Evolutionary conservation across 2,329 filamentous ascomycete species (phyloP), one percentile per base, ranked within the genome.

Genomic region (Blastomyces parvus): DNA sequence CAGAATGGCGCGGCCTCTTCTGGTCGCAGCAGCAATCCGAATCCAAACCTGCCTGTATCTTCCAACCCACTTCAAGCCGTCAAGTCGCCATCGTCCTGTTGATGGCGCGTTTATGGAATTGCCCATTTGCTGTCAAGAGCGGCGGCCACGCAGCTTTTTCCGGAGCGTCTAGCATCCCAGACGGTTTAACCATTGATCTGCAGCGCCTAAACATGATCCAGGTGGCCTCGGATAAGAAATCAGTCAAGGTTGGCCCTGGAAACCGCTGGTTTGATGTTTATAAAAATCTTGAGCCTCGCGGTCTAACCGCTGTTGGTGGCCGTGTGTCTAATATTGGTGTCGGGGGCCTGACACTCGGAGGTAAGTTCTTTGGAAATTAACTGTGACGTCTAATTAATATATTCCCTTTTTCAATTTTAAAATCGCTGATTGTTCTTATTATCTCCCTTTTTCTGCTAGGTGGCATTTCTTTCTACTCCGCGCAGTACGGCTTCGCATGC

Each of bases 71-170:
- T 4, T 64, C 61, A 11, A 66, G 70, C 27, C 62, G 64, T 6
- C 70, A 77, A 8, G 71, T 76, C 13, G 71, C 74, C n/a, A 64
- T 68, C n/a, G 65, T 68, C 7, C 64, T 77, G 4, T 64, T 74
- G 22, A 60, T 76, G n/a, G 69, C 70, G 7, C 69, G 69, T 3
- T 59, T 72, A 1, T 72, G 70, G 3, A 63, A 66, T 6, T 78
- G 76, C 38, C 70, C 72, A 0, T 86, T 86, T 66, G 83, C 83
- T 7, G 72, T 84, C 67, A 82, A 83, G 67, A 81, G 81, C 8
- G 84, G 83, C 36, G 84, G 84, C 0, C 83, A 86, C 71, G 82
- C 81, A 63, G 80, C 82, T 3, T 84, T 84, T 68, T 76, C 80
- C 22, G 80, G 80, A 65, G 80, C 79, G 48, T 78, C 83, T 1